phyloP scores from a whole-genome alignment of 108 stramenopile species.

The Skeletonema tropicum region DNA sequence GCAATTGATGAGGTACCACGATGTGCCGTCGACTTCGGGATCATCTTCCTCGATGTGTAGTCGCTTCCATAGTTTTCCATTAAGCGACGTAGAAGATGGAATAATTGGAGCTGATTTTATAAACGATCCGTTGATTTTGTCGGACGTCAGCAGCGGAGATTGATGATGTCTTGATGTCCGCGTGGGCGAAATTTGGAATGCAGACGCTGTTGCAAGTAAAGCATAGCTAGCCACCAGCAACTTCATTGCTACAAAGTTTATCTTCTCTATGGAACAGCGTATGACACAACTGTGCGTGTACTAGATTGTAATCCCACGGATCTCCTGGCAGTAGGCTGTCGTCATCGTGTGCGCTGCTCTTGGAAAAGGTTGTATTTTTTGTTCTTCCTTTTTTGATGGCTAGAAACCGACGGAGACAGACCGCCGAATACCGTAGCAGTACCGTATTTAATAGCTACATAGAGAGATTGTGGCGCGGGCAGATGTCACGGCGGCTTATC shows the following conservation, averaged over 20 bases:
- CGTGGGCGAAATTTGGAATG: conserved; percentile 7
- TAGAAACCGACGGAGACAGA: too few relatives aligned
- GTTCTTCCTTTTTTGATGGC: too few relatives aligned
- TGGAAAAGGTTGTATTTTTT: too few relatives aligned
- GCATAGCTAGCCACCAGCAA: background rate
- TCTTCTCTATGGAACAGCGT: background rate
- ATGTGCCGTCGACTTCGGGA: conserved; percentile 43
- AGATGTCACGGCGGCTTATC: too few relatives aligned
- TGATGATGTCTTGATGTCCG: background rate
- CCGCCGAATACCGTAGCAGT: too few relatives aligned
- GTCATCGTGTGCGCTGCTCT: too few relatives aligned
- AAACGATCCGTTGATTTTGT: background rate
- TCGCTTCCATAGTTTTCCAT: conserved; percentile 58
- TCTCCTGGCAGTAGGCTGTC: background rate
- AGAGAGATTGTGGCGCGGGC: too few relatives aligned
- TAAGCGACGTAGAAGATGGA: conserved; percentile 22
- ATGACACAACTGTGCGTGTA: too few relatives aligned
- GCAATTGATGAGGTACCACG: conserved; percentile 87
- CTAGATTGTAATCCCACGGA: too few relatives aligned
- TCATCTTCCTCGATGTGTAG: conserved; percentile 75
- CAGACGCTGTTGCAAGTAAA: background rate
- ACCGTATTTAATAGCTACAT: too few relatives aligned
- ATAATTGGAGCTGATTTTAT: background rate
- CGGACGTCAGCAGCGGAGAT: background rate
- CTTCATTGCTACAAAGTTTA: background rate